These are phyloP conservation scores for Bimuria novae-zelandiae DNA, from an alignment of 2,329 filamentous ascomycete genomes.

Conservation along the genomic window DNA sequence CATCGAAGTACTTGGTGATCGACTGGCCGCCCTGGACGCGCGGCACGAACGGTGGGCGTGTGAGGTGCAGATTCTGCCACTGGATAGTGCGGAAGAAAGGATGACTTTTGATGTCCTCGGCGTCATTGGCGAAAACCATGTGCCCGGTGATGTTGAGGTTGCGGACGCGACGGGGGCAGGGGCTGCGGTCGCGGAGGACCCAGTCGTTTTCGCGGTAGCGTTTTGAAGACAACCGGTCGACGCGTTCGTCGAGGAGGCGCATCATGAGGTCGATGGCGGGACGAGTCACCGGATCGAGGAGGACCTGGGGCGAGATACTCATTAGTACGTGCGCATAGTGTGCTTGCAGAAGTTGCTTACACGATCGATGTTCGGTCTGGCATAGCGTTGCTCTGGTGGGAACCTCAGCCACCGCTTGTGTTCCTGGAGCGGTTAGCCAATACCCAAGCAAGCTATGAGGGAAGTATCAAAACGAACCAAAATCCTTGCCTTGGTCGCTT, in stretches of 20 bases:
- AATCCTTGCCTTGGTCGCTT: slow-evolving; percentile 86
- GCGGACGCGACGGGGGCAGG: slow-evolving; percentile 29
- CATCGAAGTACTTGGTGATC: slow-evolving; percentile 85
- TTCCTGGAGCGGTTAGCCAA: slow-evolving; percentile 55
- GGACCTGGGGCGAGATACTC: not conserved
- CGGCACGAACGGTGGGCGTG: slow-evolving; percentile 79
- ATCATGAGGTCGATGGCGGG: slow-evolving; percentile 79
- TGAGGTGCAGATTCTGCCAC: slow-evolving; percentile 75
- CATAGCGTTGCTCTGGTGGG: slow-evolving; percentile 60
- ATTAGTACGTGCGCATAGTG: not conserved
- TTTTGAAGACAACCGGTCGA: slow-evolving; percentile 74
- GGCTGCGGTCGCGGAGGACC: slow-evolving; percentile 30
- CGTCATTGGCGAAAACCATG: slow-evolving; percentile 82
- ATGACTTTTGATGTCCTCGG: slow-evolving; percentile 86
- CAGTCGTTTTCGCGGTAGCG: slow-evolving; percentile 72
- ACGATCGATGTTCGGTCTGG: slow-evolving; percentile 56
- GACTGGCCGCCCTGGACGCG: slow-evolving; percentile 59
- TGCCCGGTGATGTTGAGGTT: slow-evolving; percentile 52
- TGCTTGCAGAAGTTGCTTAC: slow-evolving; percentile 7
- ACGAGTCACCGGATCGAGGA: slow-evolving; percentile 61
- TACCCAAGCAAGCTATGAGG: not conserved
- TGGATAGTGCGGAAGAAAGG: slow-evolving; percentile 80
- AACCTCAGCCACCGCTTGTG: slow-evolving; percentile 74
- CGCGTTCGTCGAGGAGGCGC: slow-evolving; percentile 73
- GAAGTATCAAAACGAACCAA: slow-evolving; percentile 57